These are phyloP conservation scores for Rhodotorula kratochvilovae DNA, from an alignment of 768 basidiomycete species.

Conservation along the genomic window DNA sequence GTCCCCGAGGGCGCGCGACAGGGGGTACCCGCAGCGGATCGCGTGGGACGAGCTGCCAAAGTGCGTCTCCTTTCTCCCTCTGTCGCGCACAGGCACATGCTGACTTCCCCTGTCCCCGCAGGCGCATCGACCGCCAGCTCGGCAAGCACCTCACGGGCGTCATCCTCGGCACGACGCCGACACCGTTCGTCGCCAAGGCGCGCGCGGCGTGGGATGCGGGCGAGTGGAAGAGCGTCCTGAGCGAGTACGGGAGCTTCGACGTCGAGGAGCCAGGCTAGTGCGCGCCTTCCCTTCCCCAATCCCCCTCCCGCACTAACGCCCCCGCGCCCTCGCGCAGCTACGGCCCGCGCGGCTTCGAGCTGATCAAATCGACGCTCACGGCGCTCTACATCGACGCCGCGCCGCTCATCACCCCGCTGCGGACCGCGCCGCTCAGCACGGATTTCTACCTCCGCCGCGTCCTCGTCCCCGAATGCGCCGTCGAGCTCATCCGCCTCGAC, in stretches of 20 bases:
- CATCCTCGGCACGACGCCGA: neutral
- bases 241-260: conserved; percentile 73
- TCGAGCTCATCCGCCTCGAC: conserved; percentile 77
- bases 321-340: conserved; percentile 56
- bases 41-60: conserved; percentile 21
- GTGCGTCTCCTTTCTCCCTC: neutral
- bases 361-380: conserved; percentile 71
- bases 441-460: conserved; percentile 75
- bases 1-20: conserved; percentile 31
- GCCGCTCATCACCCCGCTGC: conserved; percentile 54
- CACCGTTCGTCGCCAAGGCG: conserved; percentile 32
- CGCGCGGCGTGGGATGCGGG: conserved; percentile 51
- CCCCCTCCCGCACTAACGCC: neutral
- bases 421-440: conserved; percentile 56
- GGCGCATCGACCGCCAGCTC: conserved; percentile 14
- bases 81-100: fast-evolving
- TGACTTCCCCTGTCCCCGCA: neutral
- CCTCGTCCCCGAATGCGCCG: conserved; percentile 82
- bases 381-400: conserved; percentile 59
- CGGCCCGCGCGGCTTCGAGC: conserved; percentile 74
- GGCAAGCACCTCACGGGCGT: conserved; percentile 7
- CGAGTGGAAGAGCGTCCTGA: conserved; percentile 61
- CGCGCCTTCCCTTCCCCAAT: conserved; percentile 46
- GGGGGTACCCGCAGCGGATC: conserved; percentile 29
- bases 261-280: conserved; percentile 86